A percentile compares a stretch with the other conserved stretches of the same genome.
phyloP scores from a whole-genome alignment of 768 basidiomycete genomes.

The Tulasnella calospora region DNA sequence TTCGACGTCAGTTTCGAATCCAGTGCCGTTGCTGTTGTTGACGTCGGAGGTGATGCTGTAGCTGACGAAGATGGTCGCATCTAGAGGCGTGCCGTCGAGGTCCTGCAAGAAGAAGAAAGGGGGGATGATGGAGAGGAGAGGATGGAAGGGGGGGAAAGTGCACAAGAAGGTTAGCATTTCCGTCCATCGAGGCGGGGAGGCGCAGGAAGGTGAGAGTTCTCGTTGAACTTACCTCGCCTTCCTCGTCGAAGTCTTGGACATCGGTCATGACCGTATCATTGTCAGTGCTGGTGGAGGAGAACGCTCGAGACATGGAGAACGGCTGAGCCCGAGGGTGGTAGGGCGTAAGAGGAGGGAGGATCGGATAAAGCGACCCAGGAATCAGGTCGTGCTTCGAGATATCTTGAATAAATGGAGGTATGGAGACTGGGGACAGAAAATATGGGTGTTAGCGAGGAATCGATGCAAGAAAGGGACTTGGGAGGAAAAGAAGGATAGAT shows the following conservation, averaged over 20 bases:
- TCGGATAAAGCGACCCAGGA: not conserved
- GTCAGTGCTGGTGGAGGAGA: not conserved
- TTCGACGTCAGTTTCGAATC: too few relatives aligned
- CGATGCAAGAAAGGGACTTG: not conserved
- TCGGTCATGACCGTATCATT: not conserved
- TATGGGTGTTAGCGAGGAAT: not conserved
- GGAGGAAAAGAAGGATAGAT: not conserved
- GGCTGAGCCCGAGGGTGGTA: not conserved
- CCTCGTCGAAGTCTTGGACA: not conserved
- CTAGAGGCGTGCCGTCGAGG: not conserved
- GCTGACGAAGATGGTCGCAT: not conserved
- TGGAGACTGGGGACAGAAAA: not conserved
- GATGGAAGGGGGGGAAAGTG: too few relatives aligned
- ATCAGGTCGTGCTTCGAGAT: not conserved
- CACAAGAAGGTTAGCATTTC: not conserved
- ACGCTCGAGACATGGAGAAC: not conserved
- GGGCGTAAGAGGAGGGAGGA: not conserved
- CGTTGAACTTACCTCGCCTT: not conserved
- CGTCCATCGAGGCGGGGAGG: not conserved
- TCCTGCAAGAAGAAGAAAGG: not conserved
- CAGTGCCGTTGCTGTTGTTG: not conserved
- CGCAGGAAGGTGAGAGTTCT: not conserved
- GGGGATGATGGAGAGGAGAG: not conserved
- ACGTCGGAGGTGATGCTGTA: not conserved
- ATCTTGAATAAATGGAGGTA: not conserved